Base-by-base conservation (phyloP, 2,329 filamentous ascomycete species). In the Claviceps sp. region DNA sequence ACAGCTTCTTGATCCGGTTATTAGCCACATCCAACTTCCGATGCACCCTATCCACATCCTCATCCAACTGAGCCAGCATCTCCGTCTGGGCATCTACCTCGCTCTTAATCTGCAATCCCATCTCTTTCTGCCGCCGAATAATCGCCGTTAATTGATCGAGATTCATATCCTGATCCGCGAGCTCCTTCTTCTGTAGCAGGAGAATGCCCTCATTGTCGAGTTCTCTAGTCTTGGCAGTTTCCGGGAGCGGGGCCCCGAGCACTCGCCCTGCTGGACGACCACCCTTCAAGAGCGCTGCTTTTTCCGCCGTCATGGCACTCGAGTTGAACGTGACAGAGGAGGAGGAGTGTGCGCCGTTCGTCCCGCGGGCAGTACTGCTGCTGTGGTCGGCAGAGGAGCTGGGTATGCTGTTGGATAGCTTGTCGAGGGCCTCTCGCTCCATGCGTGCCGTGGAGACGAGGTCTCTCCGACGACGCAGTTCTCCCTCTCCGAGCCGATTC, bases 161-260 rank as follows among this genome's bases (percentile, higher is more conserved):
- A 59, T 87, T 83, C 59, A 82, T 65, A 58, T 93, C 87, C 62
- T 94, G 87, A 57, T 86, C 81, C 50, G 74, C 63, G 74, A 91
- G 87, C 65, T 87, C 79, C 61, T 86, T 76, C 59, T 80, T 74
- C 66, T 93, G 87, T 55, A 93, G 67, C 64, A 85, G 78, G 55
- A 90, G 60, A 18, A 93, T 81, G 0, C 85, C 87, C 4, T 75
- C 67, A 59, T 93, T 93, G 62, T 89, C 87, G 51, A 88, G 67
- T 64, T 91, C 86, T 13, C 87, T 70, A 44, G 87, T 91, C 55
- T 80, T 78, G 53, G 87, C 82, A 16, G 85, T 90, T 68, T 94
- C 87, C 1, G 82, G 77, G 2, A 84, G 69, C 1, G 85, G 85
- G 0, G 77, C 84, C 1, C 87, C 87, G 0, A 91, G 71, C 3